phyloP scores from a whole-genome alignment of 2,329 filamentous ascomycete species.

The Boeremia exigua region DNA sequence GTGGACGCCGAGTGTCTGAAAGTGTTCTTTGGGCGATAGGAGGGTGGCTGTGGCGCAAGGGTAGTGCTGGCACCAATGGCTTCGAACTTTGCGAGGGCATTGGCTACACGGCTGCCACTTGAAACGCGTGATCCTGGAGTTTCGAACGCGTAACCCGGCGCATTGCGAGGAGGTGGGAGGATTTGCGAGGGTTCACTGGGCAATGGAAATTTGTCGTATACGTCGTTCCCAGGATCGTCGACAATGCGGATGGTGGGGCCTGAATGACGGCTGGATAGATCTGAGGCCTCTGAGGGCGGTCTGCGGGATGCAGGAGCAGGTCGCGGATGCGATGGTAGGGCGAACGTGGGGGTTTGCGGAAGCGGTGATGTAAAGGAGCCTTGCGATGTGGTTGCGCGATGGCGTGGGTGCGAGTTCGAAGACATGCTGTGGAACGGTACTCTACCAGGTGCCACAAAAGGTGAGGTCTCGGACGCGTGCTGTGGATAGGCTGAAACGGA shows the following conservation, averaged over 20 bases:
- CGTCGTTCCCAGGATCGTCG: constrained; percentile 41
- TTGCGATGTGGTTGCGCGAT: constrained; percentile 34
- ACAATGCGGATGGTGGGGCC: constrained; percentile 51
- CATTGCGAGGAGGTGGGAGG: constrained; percentile 47
- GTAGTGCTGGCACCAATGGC: constrained; percentile 31
- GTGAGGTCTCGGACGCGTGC: constrained; percentile 28
- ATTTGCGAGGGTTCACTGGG: constrained; percentile 49
- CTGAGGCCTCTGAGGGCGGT: constrained; percentile 48
- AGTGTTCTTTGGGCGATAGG: constrained; percentile 40
- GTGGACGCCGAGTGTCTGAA: constrained; percentile 47
- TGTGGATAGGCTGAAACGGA: constrained; percentile 31
- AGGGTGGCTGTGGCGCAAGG: constrained; percentile 42
- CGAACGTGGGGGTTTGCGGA: constrained; percentile 39
- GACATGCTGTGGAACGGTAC: constrained; percentile 40
- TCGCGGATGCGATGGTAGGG: constrained; percentile 32
- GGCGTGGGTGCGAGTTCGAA: constrained; percentile 28
- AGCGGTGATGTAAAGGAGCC: constrained; percentile 33
- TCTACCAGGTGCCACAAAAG: constrained; percentile 30
- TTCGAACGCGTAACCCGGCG: constrained; percentile 48
- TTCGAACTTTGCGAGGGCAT: constrained; percentile 48
- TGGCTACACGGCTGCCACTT: constrained; percentile 45
- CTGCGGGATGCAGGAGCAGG: constrained; percentile 42
- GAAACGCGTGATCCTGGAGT: constrained; percentile 48
- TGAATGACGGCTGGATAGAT: constrained; percentile 46
- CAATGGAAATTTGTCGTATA: constrained; percentile 50